phyloP scores from a whole-genome alignment of 768 basidiomycete genomes.

The Tephrocybe rancida region DNA sequence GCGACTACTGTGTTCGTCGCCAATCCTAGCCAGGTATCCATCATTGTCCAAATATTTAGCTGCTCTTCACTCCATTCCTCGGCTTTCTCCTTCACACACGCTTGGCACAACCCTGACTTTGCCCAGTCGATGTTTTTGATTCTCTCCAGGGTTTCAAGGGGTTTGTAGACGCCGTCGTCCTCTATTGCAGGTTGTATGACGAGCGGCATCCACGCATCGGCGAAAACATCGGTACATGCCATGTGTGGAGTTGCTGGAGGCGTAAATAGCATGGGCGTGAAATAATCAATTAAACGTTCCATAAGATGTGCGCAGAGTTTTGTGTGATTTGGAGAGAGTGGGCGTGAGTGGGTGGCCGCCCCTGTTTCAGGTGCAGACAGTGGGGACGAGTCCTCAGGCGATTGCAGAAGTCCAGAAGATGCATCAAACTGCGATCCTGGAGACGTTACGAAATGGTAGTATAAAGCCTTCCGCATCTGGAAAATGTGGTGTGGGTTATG shows the following conservation, averaged over 20 bases:
- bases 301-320: slow-evolving; percentile 52
- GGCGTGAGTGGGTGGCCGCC: slow-evolving; percentile 14
- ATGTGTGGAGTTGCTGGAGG: slow-evolving; percentile 71
- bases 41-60: slow-evolving; percentile 54
- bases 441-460: slow-evolving; percentile 62
- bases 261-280: slow-evolving; percentile 75
- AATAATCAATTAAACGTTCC: slow-evolving; percentile 59
- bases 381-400: neutral
- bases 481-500: neutral
- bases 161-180: slow-evolving; percentile 64
- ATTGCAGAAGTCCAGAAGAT: neutral
- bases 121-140: slow-evolving; percentile 65
- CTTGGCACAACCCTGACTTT: slow-evolving; percentile 55
- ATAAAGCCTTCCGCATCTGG: slow-evolving; percentile 62
- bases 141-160: slow-evolving; percentile 68
- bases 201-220: slow-evolving; percentile 69
- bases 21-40: slow-evolving; percentile 58
- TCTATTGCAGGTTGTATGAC: slow-evolving; percentile 71
- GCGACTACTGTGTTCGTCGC: neutral
- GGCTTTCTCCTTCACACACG: slow-evolving; percentile 59
- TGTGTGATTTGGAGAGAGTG: slow-evolving; percentile 31
- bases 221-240: slow-evolving; percentile 72
- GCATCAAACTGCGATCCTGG: slow-evolving; percentile 13
- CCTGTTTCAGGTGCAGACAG: slow-evolving; percentile 10
- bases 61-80: slow-evolving; percentile 72